Base-by-base conservation (phyloP, 345 rosid species). In the Cardamine resedifolia region DNA sequence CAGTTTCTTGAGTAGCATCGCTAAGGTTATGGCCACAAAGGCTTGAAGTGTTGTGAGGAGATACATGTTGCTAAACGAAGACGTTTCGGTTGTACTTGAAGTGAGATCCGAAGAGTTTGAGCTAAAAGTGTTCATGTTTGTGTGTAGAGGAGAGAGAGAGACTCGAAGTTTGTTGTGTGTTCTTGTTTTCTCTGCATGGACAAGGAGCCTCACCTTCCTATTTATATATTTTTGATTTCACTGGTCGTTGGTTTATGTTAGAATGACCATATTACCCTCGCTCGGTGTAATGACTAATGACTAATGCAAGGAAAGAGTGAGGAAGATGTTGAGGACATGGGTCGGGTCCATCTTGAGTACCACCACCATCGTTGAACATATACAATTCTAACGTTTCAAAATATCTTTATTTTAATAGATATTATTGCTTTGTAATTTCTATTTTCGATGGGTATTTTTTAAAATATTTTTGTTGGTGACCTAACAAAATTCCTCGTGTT, bases 401-500 rank as follows among this genome's bases (percentile, higher is more conserved):
- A 10, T 59, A 67, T 67, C 14, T 34, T 18, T 65, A 33, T 55
- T 45, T 20, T 28, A 62, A 16, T 5, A 11, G 6, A 56, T 58
- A 44, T 18, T 14, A 31, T 23, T 50, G 3, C 19, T 58, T 66
- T 3, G 2, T 39, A 20, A 12, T 24, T 30, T 59, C 26, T 20
- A 6, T 0, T n/a, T 3, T 43, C 16, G 30, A 68, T 12, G 48
- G 60, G 49, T 30, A 12, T 21, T 39, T 67, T 27, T 48, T 59
- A 1, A 23, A 30, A 43, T 68, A 28, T 33, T 48, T 70, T 76
- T 76, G 50, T 76, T 76, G 80, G 76, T 76, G 49, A 39, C 80
- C 76, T 70, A 71, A 75, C 80, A 76, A 76, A 30, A 49, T 16
- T 70, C 79, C 75, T 63, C 79, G 79, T 76, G 71, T 76, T 69